Base-by-base conservation (phyloP, 768 basidiomycete species). In the Coprinellus aureogranulatus region DNA sequence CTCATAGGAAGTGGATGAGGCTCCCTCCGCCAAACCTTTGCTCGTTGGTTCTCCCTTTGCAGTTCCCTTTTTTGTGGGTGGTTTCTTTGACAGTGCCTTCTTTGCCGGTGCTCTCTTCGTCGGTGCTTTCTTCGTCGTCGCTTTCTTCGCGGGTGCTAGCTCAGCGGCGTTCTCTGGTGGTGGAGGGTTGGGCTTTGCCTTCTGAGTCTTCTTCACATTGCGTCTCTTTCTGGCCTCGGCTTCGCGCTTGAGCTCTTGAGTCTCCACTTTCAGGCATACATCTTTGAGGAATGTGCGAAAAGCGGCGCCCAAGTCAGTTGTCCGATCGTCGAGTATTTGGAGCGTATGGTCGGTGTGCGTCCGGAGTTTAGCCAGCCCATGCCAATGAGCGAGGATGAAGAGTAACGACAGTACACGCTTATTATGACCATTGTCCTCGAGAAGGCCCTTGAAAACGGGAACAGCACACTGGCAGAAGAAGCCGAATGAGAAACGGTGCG, bases 371-470 rank as follows among this genome's bases (percentile, higher is more conserved):
- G 53, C 53, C 2, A 54, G 27, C 20, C 39, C 53, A 20, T 54
- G 53, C 53, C 53, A 54, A 2, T 56, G 51, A 25, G 52, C 44
- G 48, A 12, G 27, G 20, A 27, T 61, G 45, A 44, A 50, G 49
- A 41, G 26, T 25, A 60, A n/a, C 16, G 20, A 45, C 27, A 56
- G 27, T 1, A 60, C 25, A 3, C 30, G 34, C 6, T 2, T 20
- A 25, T 54, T 42, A 20, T 51, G 42, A n/a, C n/a, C n/a, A 1
- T 25, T 44, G 30, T 57, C 39, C 6, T 26, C 48, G 30, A 77
- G 57, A 0, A 77, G 62, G 0, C 67, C 71, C 14, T 76, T 68
- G n/a, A 73, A 72, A 0, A 60, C 68, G 0, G 76, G 75, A 9
- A 77, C 68, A 0, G 69, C 57, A 52, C 71, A 72, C 66, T 68